Conservation (phyloP, 306 rosid species). For the Trifolium dubium region DNA sequence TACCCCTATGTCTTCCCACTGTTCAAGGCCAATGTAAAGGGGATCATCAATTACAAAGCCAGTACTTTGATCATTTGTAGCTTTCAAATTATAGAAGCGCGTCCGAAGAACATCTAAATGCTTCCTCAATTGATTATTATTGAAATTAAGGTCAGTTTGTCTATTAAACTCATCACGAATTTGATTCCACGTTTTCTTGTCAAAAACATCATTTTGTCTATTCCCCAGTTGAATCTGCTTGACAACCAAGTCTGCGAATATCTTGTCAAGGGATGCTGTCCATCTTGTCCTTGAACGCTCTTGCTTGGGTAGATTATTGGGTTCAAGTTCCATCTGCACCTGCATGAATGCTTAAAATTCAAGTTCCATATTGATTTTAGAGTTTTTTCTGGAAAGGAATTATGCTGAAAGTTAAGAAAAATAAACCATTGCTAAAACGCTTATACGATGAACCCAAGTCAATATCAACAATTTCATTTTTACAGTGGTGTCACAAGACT, state of each 20-base stretch:
- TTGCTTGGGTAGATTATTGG: conserved; percentile 59
- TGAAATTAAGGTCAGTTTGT: conserved; percentile 83
- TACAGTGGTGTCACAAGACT: neutral
- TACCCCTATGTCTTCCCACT: conserved; percentile 84
- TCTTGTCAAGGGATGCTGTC: conserved; percentile 86
- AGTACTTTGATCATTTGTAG: conserved; percentile 68
- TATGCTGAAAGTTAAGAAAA: neutral
- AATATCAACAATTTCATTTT: conserved; percentile 8
- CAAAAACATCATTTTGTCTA: conserved; percentile 79
- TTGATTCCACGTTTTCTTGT: conserved; percentile 84
- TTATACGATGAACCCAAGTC: conserved; percentile 16
- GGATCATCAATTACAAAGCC: conserved; percentile 71
- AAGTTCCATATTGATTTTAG: too few species aligned
- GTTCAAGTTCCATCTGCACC: conserved; percentile 69
- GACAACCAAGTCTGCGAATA: conserved; percentile 83
- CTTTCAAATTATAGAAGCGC: conserved; percentile 70
- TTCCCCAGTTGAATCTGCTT: conserved; percentile 84
- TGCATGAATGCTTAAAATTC: conserved; percentile 20
- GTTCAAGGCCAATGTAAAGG: conserved; percentile 68
- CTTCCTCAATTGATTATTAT: conserved; percentile 88
- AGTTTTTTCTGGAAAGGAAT: too few species aligned
- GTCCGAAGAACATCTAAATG: conserved; percentile 88
- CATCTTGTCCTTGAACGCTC: conserved; percentile 95
- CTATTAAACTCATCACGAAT: conserved; percentile 80
- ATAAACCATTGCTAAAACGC: conserved; percentile 13